These are phyloP conservation scores for Pelargonium fulgidum DNA, from an alignment of 441 rosid species.

Conservation along the genomic window DNA sequence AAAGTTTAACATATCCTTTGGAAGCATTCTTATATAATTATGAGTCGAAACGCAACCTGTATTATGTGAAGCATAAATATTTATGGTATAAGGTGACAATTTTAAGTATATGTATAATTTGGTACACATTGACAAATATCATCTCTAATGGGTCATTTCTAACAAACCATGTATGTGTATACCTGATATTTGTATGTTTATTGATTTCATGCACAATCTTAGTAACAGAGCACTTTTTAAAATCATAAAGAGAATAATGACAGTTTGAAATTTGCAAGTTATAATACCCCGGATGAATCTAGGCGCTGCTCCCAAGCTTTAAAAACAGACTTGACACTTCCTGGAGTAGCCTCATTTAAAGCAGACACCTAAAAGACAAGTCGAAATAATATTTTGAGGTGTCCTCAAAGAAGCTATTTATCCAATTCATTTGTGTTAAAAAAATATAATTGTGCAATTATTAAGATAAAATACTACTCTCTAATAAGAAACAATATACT, in stretches of 20 bases:
- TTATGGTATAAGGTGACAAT: too few species aligned
- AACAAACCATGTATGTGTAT: background rate
- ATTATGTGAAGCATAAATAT: too few species aligned
- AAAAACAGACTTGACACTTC: conserved; percentile 78
- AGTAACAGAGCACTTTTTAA: background rate
- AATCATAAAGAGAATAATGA: background rate
- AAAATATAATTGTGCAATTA: background rate
- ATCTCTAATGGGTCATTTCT: background rate
- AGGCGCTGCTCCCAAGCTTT: conserved; percentile 92
- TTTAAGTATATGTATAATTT: background rate
- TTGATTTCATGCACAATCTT: conserved; percentile 6
- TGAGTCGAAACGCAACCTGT: background rate
- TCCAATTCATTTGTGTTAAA: background rate
- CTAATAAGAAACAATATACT: background rate
- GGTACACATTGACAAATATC: background rate
- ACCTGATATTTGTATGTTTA: background rate
- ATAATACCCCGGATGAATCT: conserved; percentile 50
- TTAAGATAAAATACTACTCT: background rate
- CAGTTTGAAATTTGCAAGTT: background rate
- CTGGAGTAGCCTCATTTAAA: conserved; percentile 71
- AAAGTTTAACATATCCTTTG: background rate
- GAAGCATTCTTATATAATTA: background rate
- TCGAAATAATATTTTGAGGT: background rate
- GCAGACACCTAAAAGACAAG: conserved; percentile 54
- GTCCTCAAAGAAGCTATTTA: background rate